These are phyloP conservation scores for Phymatotrichopsis omnivora DNA, from an alignment of 2,329 filamentous ascomycete species.

Conservation along the genomic window DNA sequence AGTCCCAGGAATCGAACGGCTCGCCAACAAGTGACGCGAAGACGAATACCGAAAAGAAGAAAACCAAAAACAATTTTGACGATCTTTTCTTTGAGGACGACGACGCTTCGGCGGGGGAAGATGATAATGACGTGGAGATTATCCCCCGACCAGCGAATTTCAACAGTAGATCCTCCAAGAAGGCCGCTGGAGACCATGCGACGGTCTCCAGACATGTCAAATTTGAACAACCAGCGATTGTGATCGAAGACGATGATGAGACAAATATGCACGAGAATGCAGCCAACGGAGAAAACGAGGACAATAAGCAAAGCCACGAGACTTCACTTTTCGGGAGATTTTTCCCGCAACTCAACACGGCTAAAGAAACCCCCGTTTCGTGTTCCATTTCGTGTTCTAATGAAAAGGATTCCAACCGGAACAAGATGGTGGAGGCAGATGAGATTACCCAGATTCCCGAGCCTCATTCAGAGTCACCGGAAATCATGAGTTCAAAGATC, in stretches of 20 bases:
- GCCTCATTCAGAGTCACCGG: conserved; percentile 5
- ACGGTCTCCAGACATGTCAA: too few species aligned
- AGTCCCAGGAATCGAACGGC: conserved; percentile 15
- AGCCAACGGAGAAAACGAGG: too few species aligned
- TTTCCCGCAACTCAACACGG: too few species aligned
- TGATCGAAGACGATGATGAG: background rate
- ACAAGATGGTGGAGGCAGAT: background rate
- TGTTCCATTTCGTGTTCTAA: too few species aligned
- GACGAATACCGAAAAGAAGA: conserved; percentile 19
- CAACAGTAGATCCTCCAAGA: too few species aligned
- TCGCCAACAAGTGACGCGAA: conserved; percentile 6
- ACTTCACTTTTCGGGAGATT: too few species aligned
- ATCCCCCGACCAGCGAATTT: too few species aligned
- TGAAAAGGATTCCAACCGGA: background rate
- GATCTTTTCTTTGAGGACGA: conserved; percentile 15
- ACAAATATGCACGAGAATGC: conserved; percentile 2
- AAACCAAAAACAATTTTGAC: conserved; percentile 16
- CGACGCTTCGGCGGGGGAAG: conserved; percentile 16
- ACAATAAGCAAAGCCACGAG: too few species aligned
- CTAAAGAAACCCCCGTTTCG: too few species aligned
- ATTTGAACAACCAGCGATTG: too few species aligned
- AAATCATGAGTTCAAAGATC: conserved; percentile 30
- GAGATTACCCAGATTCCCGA: background rate
- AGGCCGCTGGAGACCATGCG: too few species aligned
- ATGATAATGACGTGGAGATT: conserved; percentile 20